Evolutionary conservation across 345 rosid species (phyloP).

Genomic region (Cardamine resedifolia): DNA sequence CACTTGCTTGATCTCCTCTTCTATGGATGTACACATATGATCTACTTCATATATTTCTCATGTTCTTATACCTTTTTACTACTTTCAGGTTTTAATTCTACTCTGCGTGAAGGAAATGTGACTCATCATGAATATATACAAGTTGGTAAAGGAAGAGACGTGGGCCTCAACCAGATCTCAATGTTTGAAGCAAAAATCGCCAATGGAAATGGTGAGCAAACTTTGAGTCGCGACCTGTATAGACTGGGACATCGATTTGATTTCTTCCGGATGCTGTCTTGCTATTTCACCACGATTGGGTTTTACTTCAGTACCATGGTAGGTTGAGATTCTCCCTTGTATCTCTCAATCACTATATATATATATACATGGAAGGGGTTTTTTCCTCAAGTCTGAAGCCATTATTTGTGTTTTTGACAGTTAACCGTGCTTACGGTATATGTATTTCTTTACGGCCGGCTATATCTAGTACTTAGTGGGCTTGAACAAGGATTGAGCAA

Average conservation of each 20-base stretch:
- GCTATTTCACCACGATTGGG: slow-evolving; percentile 84
- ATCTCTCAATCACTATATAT: neutral
- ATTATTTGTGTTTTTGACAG: slow-evolving; percentile 40
- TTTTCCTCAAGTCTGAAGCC: slow-evolving; percentile 11
- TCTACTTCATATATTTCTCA: neutral
- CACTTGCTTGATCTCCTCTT: slow-evolving; percentile 13
- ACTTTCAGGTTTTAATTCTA: slow-evolving; percentile 77
- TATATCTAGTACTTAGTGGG: slow-evolving; percentile 62
- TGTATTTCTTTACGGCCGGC: slow-evolving; percentile 60
- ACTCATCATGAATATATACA: slow-evolving; percentile 96
- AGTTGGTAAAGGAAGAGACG: slow-evolving; percentile 96
- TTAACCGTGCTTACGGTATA: slow-evolving; percentile 60
- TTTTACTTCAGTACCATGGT: slow-evolving; percentile 93
- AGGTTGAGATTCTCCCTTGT: slow-evolving; percentile 17
- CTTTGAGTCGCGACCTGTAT: slow-evolving; percentile 76
- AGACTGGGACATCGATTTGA: slow-evolving; percentile 88
- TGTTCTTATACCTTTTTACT: slow-evolving; percentile 12
- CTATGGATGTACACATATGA: slow-evolving; percentile 2
- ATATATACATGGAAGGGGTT: neutral
- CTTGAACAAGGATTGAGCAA: slow-evolving; percentile 52
- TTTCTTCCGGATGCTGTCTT: slow-evolving; percentile 88
- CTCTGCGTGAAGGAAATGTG: slow-evolving; percentile 78
- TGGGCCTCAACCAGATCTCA: slow-evolving; percentile 87
- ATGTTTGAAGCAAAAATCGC: slow-evolving; percentile 92
- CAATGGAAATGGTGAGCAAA: slow-evolving; percentile 90